Conservation (phyloP, 2,329 filamentous ascomycete species). For the Torrubiellomyces zombiae region DNA sequence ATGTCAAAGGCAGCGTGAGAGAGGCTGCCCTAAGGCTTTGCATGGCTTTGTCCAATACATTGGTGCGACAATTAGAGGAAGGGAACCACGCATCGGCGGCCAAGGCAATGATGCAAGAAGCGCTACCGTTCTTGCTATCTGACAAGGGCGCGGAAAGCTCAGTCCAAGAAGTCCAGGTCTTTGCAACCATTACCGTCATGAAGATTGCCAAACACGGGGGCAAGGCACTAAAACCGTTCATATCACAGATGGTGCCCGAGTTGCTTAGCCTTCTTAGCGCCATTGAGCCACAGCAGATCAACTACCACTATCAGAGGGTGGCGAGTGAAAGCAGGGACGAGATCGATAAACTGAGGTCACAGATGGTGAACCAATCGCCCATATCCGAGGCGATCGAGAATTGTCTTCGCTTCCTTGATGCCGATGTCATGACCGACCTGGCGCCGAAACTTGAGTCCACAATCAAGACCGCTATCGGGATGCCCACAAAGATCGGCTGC, state of each 20-base stretch:
- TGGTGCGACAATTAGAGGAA: constrained; percentile 73
- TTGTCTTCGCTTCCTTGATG: constrained; percentile 71
- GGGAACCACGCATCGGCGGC: constrained; percentile 55
- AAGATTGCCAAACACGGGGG: constrained; percentile 82
- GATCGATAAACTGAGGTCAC: constrained; percentile 74
- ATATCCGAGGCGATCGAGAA: constrained; percentile 87
- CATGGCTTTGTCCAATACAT: constrained; percentile 64
- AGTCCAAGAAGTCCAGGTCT: constrained; percentile 71
- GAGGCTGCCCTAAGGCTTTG: constrained; percentile 68
- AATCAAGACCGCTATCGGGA: constrained; percentile 73
- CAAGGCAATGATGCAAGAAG: constrained; percentile 65
- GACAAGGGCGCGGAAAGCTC: constrained; percentile 78
- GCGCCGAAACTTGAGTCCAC: constrained; percentile 57
- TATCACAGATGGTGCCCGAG: constrained; percentile 65
- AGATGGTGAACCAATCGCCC: constrained; percentile 68
- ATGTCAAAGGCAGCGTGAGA: constrained; percentile 85
- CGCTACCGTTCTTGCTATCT: constrained; percentile 80
- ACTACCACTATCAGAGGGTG: constrained; percentile 83
- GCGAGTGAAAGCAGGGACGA: constrained; percentile 75
- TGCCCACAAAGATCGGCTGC: constrained; percentile 88
- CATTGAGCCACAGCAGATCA: constrained; percentile 75
- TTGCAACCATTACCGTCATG: constrained; percentile 68
- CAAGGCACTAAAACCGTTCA: constrained; percentile 61
- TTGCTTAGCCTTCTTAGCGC: constrained; percentile 72
- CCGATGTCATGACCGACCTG: constrained; percentile 57